Percentiles rank a stretch among this genome's conserved stretches.
Conservation (phyloP, 2,329 filamentous ascomycete species). For the Fusarium tupiense region DNA sequence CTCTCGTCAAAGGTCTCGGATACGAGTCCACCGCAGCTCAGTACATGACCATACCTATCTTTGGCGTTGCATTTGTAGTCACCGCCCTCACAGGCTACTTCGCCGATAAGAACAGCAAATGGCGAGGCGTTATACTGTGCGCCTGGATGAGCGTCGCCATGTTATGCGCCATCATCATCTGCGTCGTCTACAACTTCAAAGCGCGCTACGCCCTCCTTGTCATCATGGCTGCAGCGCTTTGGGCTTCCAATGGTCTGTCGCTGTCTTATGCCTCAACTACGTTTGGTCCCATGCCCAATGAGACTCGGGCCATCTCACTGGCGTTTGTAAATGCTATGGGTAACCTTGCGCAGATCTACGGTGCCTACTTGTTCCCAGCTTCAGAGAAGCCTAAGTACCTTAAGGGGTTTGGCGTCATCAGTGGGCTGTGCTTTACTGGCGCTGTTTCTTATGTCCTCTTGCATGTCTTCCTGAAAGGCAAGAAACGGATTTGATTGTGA, state of each 20-base stretch:
- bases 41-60: neutral
- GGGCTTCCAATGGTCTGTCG: neutral
- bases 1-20: neutral
- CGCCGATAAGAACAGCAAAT: neutral
- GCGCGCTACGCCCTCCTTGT: neutral
- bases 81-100: neutral
- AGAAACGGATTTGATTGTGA: neutral
- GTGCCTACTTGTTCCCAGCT: slow-evolving; percentile 62
- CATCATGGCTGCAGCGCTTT: neutral
- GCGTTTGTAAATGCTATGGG: slow-evolving; percentile 50
- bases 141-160: neutral
- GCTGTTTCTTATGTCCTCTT: slow-evolving; percentile 9
- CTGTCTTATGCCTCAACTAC: neutral
- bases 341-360: slow-evolving; percentile 66
- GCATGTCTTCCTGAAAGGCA: neutral
- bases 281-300: neutral
- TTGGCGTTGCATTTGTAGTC: neutral
- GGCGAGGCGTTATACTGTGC: neutral
- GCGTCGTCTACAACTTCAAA: neutral
- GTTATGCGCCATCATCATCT: neutral
- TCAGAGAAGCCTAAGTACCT: slow-evolving; percentile 60
- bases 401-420: slow-evolving; percentile 53
- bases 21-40: neutral
- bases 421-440: slow-evolving; percentile 26
- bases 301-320: neutral